Evolutionary conservation across 1,139 yeast species (phyloP).

Genomic region (Geotrichum europaeum): DNA sequence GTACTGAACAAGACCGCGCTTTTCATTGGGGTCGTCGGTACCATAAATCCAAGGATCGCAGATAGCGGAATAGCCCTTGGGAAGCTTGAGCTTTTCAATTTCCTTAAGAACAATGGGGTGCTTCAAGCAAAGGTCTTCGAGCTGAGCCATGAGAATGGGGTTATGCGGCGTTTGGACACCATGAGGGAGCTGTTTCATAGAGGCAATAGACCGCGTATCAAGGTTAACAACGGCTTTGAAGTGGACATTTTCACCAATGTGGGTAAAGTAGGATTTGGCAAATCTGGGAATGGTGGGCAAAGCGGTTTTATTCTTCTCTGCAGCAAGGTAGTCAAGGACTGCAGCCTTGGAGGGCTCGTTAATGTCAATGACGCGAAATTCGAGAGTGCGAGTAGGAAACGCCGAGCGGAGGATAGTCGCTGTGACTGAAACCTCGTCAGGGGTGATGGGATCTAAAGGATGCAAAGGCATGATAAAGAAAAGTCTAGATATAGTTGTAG

Average conservation of each 20-base stretch:
- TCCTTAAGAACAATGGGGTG: slow-evolving; percentile 52
- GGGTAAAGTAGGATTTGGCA: slow-evolving; percentile 47
- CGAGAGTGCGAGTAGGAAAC: slow-evolving; percentile 36
- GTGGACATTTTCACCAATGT: slow-evolving; percentile 33
- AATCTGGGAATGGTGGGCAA: slow-evolving; percentile 47
- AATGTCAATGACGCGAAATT: slow-evolving; percentile 27
- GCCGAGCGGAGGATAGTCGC: slow-evolving; percentile 58
- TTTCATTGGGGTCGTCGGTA: slow-evolving; percentile 43
- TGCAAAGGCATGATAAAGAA: slow-evolving; percentile 11
- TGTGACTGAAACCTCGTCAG: slow-evolving; percentile 53
- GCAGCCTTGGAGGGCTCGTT: slow-evolving; percentile 68
- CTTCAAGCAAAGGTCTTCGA: slow-evolving; percentile 46
- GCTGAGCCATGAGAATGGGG: slow-evolving; percentile 54
- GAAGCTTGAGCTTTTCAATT: slow-evolving; percentile 46
- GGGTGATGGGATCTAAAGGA: slow-evolving; percentile 53
- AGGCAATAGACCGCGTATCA: slow-evolving; percentile 49
- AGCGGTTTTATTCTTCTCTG: slow-evolving; percentile 49
- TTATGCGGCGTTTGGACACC: slow-evolving; percentile 63
- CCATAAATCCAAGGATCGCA: slow-evolving; percentile 72
- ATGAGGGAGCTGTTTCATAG: slow-evolving; percentile 47
- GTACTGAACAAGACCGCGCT: slow-evolving; percentile 54
- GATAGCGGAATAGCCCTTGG: slow-evolving; percentile 41
- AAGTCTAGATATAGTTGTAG: background rate
- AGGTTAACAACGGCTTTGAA: slow-evolving; percentile 67
- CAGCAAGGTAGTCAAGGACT: slow-evolving; percentile 56